Base-by-base conservation (phyloP, 78 protist genomes). In the Tieghemostelium lacteum region DNA sequence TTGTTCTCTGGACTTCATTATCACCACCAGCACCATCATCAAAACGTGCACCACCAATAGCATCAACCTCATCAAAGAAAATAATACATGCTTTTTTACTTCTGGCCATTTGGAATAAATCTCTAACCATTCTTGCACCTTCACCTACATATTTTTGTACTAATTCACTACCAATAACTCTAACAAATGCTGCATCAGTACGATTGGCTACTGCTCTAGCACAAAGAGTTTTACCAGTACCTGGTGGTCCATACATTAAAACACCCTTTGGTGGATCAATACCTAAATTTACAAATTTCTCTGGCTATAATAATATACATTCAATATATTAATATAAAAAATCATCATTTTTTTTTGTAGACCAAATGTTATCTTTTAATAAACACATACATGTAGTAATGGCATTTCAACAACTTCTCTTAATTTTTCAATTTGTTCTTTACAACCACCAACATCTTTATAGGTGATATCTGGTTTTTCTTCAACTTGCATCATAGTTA, bases 181-280 rank as follows among this genome's bases (percentile, higher is more conserved):
- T 96, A 64, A 99, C 99, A 87, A 99, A 99, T 42, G 96, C 85
- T 7, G 99, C 99, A 61, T 99, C 99, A 3, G 99, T 99, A 45
- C 99, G 83, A 85, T 99, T 99, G 26, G 99, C 99, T 24, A 98
- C 99, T 0, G 99, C 99, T 19, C 99, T 85, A 12, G 99, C 99
- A n/a, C 94, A 63, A 33, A 99, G 95, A n/a, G 99, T 99, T 96
- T 99, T 99, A 50, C 99, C 99, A 3, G 99, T 98, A 33, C 99
- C 99, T 5, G 99, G 99, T 17, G 99, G 99, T 3, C 99, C 99
- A 73, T 96, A 97, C 65, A 98, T 93, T 28, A 98, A 89, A 20
- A 97, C 97, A 37, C 99, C 99, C 95, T 99, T 99, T 31, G 99
- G 99, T 16, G 99, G 99, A 70, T 99, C 99, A 89, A 99, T 98